A percentile compares a stretch with the other conserved stretches of the same genome.
Evolutionary conservation across 2,329 filamentous ascomycete genomes (phyloP).

Genomic region (Grosmannia huntii): DNA sequence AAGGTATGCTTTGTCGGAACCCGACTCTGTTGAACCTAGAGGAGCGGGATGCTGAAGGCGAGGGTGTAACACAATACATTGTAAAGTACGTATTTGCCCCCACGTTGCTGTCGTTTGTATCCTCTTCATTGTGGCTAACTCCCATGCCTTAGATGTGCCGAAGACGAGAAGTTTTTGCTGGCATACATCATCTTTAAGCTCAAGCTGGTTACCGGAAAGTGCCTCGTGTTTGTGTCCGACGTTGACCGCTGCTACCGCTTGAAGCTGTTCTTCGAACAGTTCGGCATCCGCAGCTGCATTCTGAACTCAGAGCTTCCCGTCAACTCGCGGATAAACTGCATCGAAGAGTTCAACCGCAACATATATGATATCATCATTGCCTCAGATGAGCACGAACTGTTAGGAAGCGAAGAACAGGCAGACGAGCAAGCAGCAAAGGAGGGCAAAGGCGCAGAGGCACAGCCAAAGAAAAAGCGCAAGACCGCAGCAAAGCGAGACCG

Average conservation of each 20-base stretch:
- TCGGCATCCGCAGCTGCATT: conserved; percentile 85
- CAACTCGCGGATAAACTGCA: conserved; percentile 84
- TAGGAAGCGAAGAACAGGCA: conserved; percentile 24
- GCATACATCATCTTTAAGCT: conserved; percentile 93
- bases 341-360: conserved; percentile 93
- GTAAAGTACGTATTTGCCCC: conserved; percentile 45
- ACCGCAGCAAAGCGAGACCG: conserved; percentile 50
- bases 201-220: conserved; percentile 85
- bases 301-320: conserved; percentile 90
- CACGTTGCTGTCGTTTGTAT: neutral
- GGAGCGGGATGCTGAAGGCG: conserved; percentile 64
- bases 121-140: neutral
- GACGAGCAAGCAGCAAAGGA: conserved; percentile 28
- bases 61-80: conserved; percentile 73
- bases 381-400: conserved; percentile 45
- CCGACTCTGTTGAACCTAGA: conserved; percentile 72
- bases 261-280: conserved; percentile 93
- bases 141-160: conserved; percentile 50
- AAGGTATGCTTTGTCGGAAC: conserved; percentile 71
- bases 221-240: conserved; percentile 59
- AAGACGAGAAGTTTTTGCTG: conserved; percentile 93
- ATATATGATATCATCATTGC: conserved; percentile 98
- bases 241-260: conserved; percentile 81
- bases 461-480: conserved; percentile 52
- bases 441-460: neutral